Base-by-base conservation (phyloP, 768 basidiomycete species). In the button mushroom (Agaricus bisporus) region DNA sequence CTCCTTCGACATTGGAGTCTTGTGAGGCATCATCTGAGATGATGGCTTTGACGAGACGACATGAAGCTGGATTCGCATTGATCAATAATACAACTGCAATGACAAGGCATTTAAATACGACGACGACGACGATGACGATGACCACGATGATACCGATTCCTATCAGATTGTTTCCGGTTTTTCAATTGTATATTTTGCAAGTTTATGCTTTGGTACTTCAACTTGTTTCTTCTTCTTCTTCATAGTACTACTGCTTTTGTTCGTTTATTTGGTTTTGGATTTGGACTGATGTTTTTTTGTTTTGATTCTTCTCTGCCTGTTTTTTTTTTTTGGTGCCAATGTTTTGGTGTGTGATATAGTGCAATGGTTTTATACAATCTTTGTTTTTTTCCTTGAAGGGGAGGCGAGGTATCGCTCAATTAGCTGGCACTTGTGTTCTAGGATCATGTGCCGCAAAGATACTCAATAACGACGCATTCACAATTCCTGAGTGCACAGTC, bases 31-130 rank as follows among this genome's bases (percentile, higher is more conserved):
- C 47, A 14, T 48, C 47, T 47, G 29, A 35, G 9, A 28, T 43
- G 12, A 52, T 22, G 37, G 52, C 52, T n/a, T 18, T 54, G 17
- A 22, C n/a, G 44, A 46, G 45, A 26, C 52, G 52, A 39, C 52
- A 54, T 37, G 52, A 54, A 47, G 52, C 52, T 8, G 52, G 52
- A 15, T 54, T 39, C 12, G 52, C 52, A 17, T 17, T 53, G 37
- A n/a, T 41, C 15, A 37, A 37, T 54, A 37, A 38, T 41, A 44
- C 45, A 44, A 32, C 22, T 47, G 11, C 32, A 32, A 32, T 32
- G 32, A 6, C 32, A 7, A 32, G 7, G 32, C 32, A 32, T 32
- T 32, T 11, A 11, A 32, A 7, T 7, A 32, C 32, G 32, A 32
- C 32, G 32, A 32, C 22, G 1, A 22, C 11, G 32, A 32, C 32